phyloP scores from a whole-genome alignment of 257 asterid genomes.

The Solanum infundibuliforme region DNA sequence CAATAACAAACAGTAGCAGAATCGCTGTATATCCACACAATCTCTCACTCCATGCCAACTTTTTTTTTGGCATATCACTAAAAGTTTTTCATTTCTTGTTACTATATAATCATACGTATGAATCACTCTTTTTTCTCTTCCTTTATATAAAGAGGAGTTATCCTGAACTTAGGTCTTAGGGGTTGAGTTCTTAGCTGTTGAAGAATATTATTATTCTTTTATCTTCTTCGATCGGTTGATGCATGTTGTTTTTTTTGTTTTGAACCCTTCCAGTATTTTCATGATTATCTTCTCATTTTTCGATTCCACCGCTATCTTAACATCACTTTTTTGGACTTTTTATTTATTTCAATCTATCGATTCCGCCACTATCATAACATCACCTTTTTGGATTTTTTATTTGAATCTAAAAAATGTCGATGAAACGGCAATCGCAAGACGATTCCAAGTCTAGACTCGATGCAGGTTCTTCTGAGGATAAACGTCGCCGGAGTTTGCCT shows the following conservation, averaged over 20 bases:
- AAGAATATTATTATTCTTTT: not conserved
- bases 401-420: conserved; percentile 20
- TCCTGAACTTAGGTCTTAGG: not conserved
- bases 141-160: not conserved
- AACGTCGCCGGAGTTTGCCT: conserved; percentile 41
- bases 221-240: not conserved
- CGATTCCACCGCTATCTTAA: not conserved
- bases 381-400: not conserved
- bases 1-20: not conserved
- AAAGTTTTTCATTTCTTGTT: not conserved
- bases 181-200: not conserved
- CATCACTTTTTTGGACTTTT: not conserved
- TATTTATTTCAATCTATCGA: not conserved
- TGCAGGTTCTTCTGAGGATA: conserved; percentile 43
- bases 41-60: not conserved
- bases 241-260: conserved; percentile 17
- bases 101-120: not conserved
- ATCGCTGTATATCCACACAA: not conserved
- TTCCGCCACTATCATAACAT: not conserved
- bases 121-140: too few species aligned
- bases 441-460: conserved; percentile 16
- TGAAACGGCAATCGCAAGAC: conserved; percentile 44
- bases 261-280: conserved; percentile 2
- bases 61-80: not conserved
- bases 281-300: not conserved